phyloP scores from a whole-genome alignment of 495 filamentous ascomycete genomes.

The Rostrohypoxylon terebratum region DNA sequence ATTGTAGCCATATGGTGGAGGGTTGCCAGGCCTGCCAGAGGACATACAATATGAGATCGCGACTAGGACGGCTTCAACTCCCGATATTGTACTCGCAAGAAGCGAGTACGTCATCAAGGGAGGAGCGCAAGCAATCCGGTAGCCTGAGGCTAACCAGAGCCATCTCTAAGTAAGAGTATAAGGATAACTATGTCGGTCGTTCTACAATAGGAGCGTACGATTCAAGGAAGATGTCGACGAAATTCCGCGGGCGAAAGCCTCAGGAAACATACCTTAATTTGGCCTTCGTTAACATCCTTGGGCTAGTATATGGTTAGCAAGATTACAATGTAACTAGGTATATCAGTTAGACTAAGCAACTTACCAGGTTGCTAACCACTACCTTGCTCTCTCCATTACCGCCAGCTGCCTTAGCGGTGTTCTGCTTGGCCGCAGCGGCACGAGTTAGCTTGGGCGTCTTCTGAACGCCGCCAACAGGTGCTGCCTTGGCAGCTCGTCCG shows the following conservation, averaged over 20 bases:
- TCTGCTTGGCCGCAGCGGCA: constrained; percentile 67
- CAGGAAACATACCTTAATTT: constrained; percentile 99
- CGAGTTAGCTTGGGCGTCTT: constrained; percentile 78
- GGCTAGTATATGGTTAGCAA: constrained; percentile 75
- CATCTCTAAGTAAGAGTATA: constrained; percentile 54
- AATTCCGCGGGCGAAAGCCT: constrained; percentile 65
- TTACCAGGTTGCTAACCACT: constrained; percentile 96
- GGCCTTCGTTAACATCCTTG: constrained; percentile 89
- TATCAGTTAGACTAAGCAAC: constrained; percentile 48
- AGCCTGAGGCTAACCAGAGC: constrained; percentile 42
- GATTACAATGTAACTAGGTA: background rate
- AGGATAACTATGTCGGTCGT: constrained; percentile 55
- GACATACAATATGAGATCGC: constrained; percentile 53
- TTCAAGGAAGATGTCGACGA: constrained; percentile 63
- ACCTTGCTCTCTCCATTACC: constrained; percentile 86
- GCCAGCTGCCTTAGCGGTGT: constrained; percentile 68
- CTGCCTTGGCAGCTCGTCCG: constrained; percentile 64
- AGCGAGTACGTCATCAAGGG: constrained; percentile 46
- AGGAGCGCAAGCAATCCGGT: constrained; percentile 55
- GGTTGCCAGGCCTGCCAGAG: constrained; percentile 66
- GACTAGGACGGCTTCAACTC: constrained; percentile 65
- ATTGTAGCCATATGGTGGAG: constrained; percentile 47
- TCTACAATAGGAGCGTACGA: constrained; percentile 52
- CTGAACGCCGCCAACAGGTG: constrained; percentile 87
- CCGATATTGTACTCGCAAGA: constrained; percentile 45